phyloP scores from a whole-genome alignment of 345 rosid genomes.

The Eucalyptus urophylla region DNA sequence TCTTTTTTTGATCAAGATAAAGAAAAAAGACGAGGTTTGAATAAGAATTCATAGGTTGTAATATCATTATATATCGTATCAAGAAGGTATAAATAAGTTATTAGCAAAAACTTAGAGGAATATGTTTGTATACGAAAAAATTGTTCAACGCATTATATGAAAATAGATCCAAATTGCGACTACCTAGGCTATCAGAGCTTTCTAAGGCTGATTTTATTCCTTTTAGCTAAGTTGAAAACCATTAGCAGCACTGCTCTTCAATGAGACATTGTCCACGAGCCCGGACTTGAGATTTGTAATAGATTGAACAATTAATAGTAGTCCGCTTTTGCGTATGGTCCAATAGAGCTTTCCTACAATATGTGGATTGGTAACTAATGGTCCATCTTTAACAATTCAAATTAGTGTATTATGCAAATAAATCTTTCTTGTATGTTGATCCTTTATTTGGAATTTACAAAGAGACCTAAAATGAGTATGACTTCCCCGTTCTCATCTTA shows the following conservation, averaged over 20 bases:
- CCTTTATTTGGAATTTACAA: background rate
- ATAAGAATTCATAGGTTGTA: background rate
- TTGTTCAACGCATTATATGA: background rate
- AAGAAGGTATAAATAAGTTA: background rate
- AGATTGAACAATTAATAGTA: background rate
- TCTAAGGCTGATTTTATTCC: background rate
- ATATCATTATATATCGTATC: background rate
- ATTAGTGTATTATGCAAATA: background rate
- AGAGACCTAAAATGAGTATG: background rate
- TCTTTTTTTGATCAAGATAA: background rate
- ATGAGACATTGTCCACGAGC: background rate
- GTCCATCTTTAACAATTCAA: background rate
- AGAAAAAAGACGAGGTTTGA: fast-evolving
- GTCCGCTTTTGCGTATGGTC: background rate
- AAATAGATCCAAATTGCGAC: background rate
- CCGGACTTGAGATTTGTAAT: background rate
- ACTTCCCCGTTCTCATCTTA: background rate
- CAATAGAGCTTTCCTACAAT: background rate
- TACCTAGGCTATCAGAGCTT: background rate
- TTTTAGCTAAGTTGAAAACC: background rate
- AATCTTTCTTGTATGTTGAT: background rate
- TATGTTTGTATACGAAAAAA: background rate
- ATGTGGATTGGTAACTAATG: background rate
- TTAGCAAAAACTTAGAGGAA: background rate
- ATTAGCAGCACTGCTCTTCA: background rate